phyloP scores from a whole-genome alignment of 2,329 filamentous ascomycete species.

The Emmonsiellopsis sp. region DNA sequence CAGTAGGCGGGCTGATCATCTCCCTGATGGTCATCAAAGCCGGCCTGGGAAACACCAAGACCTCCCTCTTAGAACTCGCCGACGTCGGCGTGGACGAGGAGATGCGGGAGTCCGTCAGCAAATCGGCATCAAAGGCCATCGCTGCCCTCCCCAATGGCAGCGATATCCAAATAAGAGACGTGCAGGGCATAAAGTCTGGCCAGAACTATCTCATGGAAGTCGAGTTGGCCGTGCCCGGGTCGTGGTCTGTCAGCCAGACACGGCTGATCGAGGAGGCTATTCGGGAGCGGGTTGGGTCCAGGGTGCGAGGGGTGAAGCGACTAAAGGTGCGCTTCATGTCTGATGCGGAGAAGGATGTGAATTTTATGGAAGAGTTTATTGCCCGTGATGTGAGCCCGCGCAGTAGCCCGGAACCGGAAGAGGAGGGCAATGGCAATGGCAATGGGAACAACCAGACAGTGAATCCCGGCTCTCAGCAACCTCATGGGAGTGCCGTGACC shows the following conservation, averaged over 20 bases:
- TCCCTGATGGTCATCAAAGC: slow-evolving; percentile 89
- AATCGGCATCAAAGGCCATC: slow-evolving; percentile 55
- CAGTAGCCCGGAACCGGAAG: slow-evolving; percentile 53
- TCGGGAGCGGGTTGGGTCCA: slow-evolving; percentile 61
- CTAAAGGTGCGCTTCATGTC: slow-evolving; percentile 78
- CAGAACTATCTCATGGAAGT: slow-evolving; percentile 94
- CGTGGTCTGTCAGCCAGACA: slow-evolving; percentile 66
- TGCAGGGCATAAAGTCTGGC: slow-evolving; percentile 88
- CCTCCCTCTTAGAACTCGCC: slow-evolving; percentile 78
- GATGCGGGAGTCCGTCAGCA: slow-evolving; percentile 62
- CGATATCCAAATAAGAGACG: slow-evolving; percentile 61
- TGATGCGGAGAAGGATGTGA: slow-evolving; percentile 48
- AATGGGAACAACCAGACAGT: slow-evolving; percentile 17
- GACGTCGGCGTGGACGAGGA: slow-evolving; percentile 84
- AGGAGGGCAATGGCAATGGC: slow-evolving; percentile 31
- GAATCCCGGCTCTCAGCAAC: slow-evolving; percentile 24
- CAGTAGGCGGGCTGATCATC: slow-evolving; percentile 85
- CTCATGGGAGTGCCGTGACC: slow-evolving; percentile 15
- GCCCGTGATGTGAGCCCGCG: slow-evolving; percentile 50
- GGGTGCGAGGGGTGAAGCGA: slow-evolving; percentile 74
- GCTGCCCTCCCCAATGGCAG: slow-evolving; percentile 44
- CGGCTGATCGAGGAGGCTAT: slow-evolving; percentile 63
- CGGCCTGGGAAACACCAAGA: slow-evolving; percentile 74
- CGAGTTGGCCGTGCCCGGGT: slow-evolving; percentile 68
- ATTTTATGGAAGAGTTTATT: slow-evolving; percentile 73